These are phyloP conservation scores for Apiospora koreana DNA, from an alignment of 2,329 filamentous ascomycete genomes.

Conservation along the genomic window DNA sequence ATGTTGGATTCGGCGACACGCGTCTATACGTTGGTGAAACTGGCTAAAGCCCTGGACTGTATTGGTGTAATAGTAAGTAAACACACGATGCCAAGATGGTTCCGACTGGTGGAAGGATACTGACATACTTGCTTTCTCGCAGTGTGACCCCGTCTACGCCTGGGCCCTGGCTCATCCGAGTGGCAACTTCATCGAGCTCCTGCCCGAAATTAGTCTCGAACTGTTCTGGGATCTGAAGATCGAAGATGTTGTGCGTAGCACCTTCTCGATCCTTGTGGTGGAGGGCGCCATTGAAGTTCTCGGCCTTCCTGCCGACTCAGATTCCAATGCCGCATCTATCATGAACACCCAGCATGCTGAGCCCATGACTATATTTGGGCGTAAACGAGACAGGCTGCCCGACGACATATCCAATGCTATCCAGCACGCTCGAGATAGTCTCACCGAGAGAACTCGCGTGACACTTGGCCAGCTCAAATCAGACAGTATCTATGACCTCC, in stretches of 20 bases:
- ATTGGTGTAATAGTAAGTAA: slow-evolving; percentile 41
- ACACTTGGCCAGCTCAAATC: background rate
- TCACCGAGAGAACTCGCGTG: slow-evolving; percentile 34
- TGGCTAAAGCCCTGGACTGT: slow-evolving; percentile 62
- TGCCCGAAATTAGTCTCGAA: slow-evolving; percentile 61
- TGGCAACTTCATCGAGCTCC: slow-evolving; percentile 59
- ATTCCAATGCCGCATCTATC: background rate
- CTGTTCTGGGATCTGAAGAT: slow-evolving; percentile 53
- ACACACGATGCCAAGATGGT: background rate
- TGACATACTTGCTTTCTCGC: slow-evolving; percentile 23
- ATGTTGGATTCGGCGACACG: slow-evolving; percentile 65
- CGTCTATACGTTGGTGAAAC: slow-evolving; percentile 65
- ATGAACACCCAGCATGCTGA: background rate
- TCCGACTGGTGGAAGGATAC: slow-evolving; percentile 20
- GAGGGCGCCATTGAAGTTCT: slow-evolving; percentile 54
- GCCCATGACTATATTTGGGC: slow-evolving; percentile 41
- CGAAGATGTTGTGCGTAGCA: slow-evolving; percentile 40
- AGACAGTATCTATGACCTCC: background rate
- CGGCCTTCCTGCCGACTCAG: background rate
- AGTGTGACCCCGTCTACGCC: slow-evolving; percentile 49
- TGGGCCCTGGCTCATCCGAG: slow-evolving; percentile 63
- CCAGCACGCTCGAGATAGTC: slow-evolving; percentile 45
- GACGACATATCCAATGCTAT: slow-evolving; percentile 58
- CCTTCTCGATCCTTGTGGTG: slow-evolving; percentile 63
- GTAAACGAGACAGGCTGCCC: slow-evolving; percentile 47